Base-by-base conservation (phyloP, 495 filamentous ascomycete genomes). In the Penicillium soppii region DNA sequence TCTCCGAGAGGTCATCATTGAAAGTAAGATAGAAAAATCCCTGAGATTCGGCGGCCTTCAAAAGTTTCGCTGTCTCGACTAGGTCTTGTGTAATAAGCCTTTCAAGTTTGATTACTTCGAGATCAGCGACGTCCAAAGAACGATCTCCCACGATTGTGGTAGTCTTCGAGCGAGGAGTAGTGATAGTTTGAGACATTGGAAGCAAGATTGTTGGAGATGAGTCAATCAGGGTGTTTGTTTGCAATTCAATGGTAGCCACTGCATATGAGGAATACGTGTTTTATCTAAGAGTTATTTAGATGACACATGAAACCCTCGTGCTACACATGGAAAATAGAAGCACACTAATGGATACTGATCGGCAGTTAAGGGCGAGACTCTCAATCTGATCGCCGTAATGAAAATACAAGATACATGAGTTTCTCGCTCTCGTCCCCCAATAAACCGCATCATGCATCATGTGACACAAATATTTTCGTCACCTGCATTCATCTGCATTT, bases 21-120 rank as follows among this genome's bases (percentile, higher is more conserved):
- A 47, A 56, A 32, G 17, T 32, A 16, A 61, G 1, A n/a, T 52
- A 61, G 50, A 61, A 61, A 29, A 61, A 59, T 6, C 58, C 58
- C 29, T 17, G 37, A 17, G 38, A 50, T 45, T 58, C 19, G 10
- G 56, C 55, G 7, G 56, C 58, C 47, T 43, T 47, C 32, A 61
- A 21, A 37, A 61, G 55, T 44, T 56, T 61, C 19, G 44, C 45
- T n/a, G 20, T 48, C 38, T 60, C 58, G 5, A 17, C 37, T 20
- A 38, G 39, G 23, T 61, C 58, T 21, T 55, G 54, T 16, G 56
- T 45, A 35, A 29, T 19, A 21, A 61, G 38, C 1, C 21, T 47
- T 13, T 50, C 56, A 25, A 50, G 15, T 6, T 51, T 47, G 45
- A 61, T 50, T 23, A 39, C 52, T 21, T 56, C 35, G 12, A 61